Evolutionary conservation across 495 filamentous ascomycete species (phyloP), one percentile per base, ranked within the genome.

Genomic region (Penicillium cosmopolitanum): DNA sequence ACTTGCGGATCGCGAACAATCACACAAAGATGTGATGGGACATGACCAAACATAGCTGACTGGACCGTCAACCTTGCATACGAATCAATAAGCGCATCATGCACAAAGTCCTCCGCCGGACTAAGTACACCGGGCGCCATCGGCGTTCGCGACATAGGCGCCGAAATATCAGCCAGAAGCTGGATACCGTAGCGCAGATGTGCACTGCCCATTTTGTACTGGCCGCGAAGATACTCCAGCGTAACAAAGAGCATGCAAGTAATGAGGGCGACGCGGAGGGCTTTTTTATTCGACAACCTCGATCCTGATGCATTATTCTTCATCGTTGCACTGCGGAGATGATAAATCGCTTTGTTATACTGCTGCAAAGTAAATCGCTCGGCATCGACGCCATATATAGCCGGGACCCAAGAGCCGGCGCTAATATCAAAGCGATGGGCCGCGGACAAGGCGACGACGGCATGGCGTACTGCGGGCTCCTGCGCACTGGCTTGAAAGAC

Each of bases 381-480:
- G 3, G 53, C 53, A n/a, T 65, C 50, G 5, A 53, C 36, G 12
- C 25, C 36, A 15, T 64, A 60, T 1, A 19, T 40, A 8, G 36
- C 25, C n/a, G 50, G 40, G 38, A 60, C 38, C 42, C 42, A 44
- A 6, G 4, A 43, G 52, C 62, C 57, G 48, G 11, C 50, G 46
- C 13, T 46, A 12, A 23, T 44, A 36, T 64, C 61, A 35, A 57
- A 67, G 62, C 87, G 84, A 57, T 89, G 88, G 23, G 88, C 71
- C 2, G 85, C 83, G 50, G 84, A 84, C 25, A 90, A 71, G 40
- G 86, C 87, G 13, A 89, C 77, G 1, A 88, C 80, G 8, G 87
- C 85, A 68, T 90, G 86, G 21, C 84, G 79, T 44, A 90, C 84
- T 5, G 83, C 77, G 4, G 87, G 76, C 65, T 88, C 84, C 15